Conservation (phyloP, 2,329 filamentous ascomycete species). For the Grosmannia penicillata region DNA sequence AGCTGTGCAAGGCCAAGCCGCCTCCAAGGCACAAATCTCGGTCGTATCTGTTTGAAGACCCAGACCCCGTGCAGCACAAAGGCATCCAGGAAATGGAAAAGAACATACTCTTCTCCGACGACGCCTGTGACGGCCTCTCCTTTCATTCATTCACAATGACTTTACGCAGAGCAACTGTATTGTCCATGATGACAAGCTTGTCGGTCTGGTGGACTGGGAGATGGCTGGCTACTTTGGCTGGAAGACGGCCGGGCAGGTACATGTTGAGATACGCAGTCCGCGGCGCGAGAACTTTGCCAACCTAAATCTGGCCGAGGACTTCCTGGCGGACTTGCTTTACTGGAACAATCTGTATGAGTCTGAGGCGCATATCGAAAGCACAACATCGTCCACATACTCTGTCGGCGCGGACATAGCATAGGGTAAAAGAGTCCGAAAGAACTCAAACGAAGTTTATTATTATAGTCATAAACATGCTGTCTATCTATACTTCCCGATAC, state of each 20-base stretch:
- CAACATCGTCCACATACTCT: too few relatives aligned
- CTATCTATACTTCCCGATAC: not conserved
- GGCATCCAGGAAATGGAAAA: constrained; percentile 15
- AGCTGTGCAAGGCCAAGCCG: constrained; percentile 15
- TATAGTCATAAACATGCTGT: not conserved
- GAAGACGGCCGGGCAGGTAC: constrained; percentile 16
- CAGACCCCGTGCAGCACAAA: not conserved
- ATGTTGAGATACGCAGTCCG: constrained; percentile 10
- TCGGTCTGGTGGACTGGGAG: constrained; percentile 25
- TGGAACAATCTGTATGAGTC: constrained; percentile 5
- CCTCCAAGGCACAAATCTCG: not conserved
- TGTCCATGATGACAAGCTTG: constrained; percentile 22
- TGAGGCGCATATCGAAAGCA: too few relatives aligned
- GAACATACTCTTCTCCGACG: constrained; percentile 17
- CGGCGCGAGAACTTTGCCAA: constrained; percentile 12
- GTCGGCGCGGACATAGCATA: too few relatives aligned
- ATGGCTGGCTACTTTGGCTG: constrained; percentile 23
- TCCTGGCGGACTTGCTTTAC: constrained; percentile 1
- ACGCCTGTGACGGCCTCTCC: constrained; percentile 13
- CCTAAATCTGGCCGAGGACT: not conserved
- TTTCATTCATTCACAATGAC: constrained; percentile 27
- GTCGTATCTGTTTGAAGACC: not conserved
- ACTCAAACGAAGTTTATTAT: not conserved
- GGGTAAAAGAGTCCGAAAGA: not conserved
- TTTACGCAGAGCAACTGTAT: constrained; percentile 22